Percentiles rank a stretch among this genome's conserved stretches.
These are phyloP conservation scores for Beta lomatogona DNA, from an alignment of 179 eudicot genomes.

Conservation along the genomic window DNA sequence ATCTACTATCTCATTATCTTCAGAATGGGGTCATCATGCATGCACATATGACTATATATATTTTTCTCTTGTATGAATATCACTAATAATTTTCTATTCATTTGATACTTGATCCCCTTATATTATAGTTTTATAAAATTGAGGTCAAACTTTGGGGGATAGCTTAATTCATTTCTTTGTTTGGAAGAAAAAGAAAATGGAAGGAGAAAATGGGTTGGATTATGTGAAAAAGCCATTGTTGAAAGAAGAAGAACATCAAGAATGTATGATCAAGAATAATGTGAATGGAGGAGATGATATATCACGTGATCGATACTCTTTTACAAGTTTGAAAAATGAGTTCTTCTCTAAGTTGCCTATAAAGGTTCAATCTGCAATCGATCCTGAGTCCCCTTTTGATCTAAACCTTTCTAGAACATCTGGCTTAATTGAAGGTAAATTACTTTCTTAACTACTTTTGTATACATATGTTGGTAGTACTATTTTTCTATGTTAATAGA, in stretches of 20 bases:
- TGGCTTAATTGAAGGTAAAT: constrained; percentile 58
- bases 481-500: background rate
- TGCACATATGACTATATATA: no score
- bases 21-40: background rate
- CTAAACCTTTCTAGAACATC: constrained; percentile 58
- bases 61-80: no score
- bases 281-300: constrained; percentile 17
- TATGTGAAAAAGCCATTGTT: constrained; percentile 36
- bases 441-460: background rate
- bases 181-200: constrained; percentile 17
- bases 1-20: constrained; percentile 1
- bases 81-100: no score
- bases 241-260: constrained; percentile 12
- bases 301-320: constrained; percentile 31
- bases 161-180: background rate
- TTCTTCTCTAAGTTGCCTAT: constrained; percentile 74
- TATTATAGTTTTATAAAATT: background rate
- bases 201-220: constrained; percentile 19
- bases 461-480: background rate
- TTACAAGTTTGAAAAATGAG: constrained; percentile 43
- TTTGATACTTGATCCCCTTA: no score
- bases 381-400: constrained; percentile 69
- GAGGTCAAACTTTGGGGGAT: background rate
- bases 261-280: constrained; percentile 2
- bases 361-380: constrained; percentile 55